phyloP scores from a whole-genome alignment of 495 filamentous ascomycete genomes.

The Sporormia fimetaria region DNA sequence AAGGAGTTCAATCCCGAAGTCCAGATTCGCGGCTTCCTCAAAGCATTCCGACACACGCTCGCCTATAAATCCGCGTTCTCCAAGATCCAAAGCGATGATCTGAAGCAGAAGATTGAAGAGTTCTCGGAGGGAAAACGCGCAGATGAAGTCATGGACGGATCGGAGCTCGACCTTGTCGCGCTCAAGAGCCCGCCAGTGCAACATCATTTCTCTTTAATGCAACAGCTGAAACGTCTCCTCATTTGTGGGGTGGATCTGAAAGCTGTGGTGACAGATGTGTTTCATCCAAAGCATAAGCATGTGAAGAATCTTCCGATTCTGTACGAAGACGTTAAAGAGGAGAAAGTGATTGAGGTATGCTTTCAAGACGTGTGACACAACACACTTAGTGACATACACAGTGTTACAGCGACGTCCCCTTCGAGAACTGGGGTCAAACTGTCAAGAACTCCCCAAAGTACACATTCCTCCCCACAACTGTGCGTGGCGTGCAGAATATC shows the following conservation, averaged over 20 bases:
- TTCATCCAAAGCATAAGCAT: conserved; percentile 16
- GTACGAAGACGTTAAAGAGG: conserved; percentile 16
- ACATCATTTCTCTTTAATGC: conserved; percentile 23
- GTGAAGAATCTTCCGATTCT: conserved; percentile 19
- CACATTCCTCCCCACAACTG: conserved; percentile 39
- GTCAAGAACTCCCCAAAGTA: conserved; percentile 37
- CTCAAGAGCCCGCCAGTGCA: conserved; percentile 19
- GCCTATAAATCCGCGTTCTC: conserved; percentile 17
- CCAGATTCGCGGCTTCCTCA: conserved; percentile 25
- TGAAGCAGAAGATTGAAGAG: conserved; percentile 16
- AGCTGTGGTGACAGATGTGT: conserved; percentile 7
- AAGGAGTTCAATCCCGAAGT: conserved; percentile 23
- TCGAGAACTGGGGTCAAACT: conserved; percentile 42
- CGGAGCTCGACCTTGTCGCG: conserved; percentile 10
- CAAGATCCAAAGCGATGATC: conserved; percentile 14
- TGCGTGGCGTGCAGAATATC: conserved; percentile 38
- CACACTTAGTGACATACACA: not conserved
- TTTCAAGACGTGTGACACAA: not conserved
- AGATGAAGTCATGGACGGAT: conserved; percentile 12
- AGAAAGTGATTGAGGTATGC: conserved; percentile 23
- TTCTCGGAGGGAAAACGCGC: conserved; percentile 18
- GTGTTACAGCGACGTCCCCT: conserved; percentile 28
- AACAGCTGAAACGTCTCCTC: conserved; percentile 14
- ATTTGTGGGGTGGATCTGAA: conserved; percentile 11
- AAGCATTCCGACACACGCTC: conserved; percentile 15